Conservation (phyloP, 2,329 filamentous ascomycete species). For the Cordyceps javanica region DNA sequence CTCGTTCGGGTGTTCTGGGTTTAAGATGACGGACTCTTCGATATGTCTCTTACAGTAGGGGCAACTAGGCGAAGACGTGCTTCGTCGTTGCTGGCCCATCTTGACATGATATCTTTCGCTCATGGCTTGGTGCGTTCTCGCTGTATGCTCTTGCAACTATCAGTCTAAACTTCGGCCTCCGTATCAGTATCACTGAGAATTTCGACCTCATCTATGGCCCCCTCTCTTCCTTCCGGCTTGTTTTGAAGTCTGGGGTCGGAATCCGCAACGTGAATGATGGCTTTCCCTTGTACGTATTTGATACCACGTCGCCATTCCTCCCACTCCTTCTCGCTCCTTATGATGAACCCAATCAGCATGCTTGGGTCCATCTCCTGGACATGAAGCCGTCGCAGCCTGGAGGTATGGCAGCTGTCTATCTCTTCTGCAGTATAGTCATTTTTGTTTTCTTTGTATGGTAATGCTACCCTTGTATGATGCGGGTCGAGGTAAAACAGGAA, state of each 20-base stretch:
- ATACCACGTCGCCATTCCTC: slow-evolving; percentile 72
- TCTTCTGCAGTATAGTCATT: slow-evolving; percentile 64
- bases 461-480: slow-evolving; percentile 71
- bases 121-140: neutral
- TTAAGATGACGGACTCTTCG: neutral
- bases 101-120: neutral
- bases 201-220: slow-evolving; percentile 85
- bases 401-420: slow-evolving; percentile 78
- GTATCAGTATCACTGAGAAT: slow-evolving; percentile 67
- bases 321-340: slow-evolving; percentile 79
- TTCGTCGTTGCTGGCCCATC: neutral
- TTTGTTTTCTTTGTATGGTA: slow-evolving; percentile 55
- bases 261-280: slow-evolving; percentile 78
- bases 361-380: slow-evolving; percentile 94
- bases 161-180: neutral
- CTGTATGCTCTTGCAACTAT: neutral
- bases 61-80: neutral
- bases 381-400: slow-evolving; percentile 73
- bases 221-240: slow-evolving; percentile 53
- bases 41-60: neutral
- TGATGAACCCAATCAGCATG: slow-evolving; percentile 93
- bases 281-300: slow-evolving; percentile 69
- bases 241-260: slow-evolving; percentile 54
- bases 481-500: slow-evolving; percentile 93
- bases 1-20: too few species aligned